Conservation (phyloP, 768 basidiomycete genomes). For the Pulveroboletus sp. region DNA sequence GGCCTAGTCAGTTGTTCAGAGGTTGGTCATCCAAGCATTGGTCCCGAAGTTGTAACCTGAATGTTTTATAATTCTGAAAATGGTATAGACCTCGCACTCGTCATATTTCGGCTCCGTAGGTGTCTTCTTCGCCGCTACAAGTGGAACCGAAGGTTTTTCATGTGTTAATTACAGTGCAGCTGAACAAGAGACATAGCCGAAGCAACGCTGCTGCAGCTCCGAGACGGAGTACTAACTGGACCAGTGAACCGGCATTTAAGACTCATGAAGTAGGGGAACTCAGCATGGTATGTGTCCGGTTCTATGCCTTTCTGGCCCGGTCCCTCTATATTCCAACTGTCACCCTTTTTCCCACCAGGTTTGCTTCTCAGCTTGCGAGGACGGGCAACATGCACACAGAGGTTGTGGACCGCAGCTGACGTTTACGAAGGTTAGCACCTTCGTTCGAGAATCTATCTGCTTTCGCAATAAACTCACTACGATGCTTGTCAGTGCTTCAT, state of each 20-base stretch:
- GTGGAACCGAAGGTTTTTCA: too few relatives aligned
- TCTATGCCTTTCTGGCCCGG: not conserved
- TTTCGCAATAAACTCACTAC: not conserved
- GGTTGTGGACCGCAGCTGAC: constrained; percentile 4
- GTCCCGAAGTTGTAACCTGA: too few relatives aligned
- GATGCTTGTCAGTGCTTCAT: constrained; percentile 1
- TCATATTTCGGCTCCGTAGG: too few relatives aligned
- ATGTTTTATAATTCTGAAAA: too few relatives aligned
- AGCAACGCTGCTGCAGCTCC: too few relatives aligned
- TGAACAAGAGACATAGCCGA: too few relatives aligned
- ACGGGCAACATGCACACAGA: constrained; percentile 8
- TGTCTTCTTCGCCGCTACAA: too few relatives aligned
- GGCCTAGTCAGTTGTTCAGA: not conserved
- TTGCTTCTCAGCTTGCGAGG: constrained; percentile 12
- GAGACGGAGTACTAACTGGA: not conserved
- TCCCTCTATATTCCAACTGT: too few relatives aligned
- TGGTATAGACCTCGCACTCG: too few relatives aligned
- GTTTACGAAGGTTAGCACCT: constrained; percentile 10
- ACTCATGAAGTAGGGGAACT: not conserved
- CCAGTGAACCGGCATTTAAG: not conserved
- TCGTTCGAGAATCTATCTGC: too few relatives aligned
- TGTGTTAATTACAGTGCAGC: too few relatives aligned
- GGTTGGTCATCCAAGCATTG: not conserved
- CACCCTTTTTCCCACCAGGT: not conserved
- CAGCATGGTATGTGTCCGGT: constrained; percentile 1